phyloP scores from a whole-genome alignment of 169 alveolate genomes.

The Perkinsus chesapeaki region DNA sequence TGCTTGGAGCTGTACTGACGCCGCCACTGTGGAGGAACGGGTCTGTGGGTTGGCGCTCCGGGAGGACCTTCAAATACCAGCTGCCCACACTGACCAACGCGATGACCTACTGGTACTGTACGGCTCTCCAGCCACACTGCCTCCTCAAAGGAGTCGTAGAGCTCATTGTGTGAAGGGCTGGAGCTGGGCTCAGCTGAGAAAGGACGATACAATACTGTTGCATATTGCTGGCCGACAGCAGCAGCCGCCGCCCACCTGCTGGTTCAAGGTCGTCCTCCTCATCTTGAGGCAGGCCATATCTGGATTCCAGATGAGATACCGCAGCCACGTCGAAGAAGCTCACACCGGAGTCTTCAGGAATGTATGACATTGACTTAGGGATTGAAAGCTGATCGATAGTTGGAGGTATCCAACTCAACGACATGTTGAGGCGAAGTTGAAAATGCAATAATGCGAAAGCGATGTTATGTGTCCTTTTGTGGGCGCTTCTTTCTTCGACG shows the following conservation, averaged over 20 bases:
- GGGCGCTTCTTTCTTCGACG: background rate
- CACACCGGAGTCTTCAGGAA: slow-evolving; percentile 2
- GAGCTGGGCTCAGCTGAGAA: background rate
- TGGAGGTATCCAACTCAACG: background rate
- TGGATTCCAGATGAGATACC: background rate
- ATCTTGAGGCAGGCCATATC: background rate
- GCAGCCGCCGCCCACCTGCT: background rate
- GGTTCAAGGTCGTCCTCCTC: background rate
- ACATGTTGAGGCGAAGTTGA: background rate
- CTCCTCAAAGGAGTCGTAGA: background rate
- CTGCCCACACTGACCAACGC: background rate
- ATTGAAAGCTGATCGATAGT: background rate
- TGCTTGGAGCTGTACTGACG: background rate
- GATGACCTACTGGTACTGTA: background rate
- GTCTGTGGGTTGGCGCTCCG: background rate
- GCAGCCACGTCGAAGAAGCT: background rate
- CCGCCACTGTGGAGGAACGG: background rate
- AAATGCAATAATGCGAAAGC: background rate
- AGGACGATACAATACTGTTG: background rate
- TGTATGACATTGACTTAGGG: background rate
- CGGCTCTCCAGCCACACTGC: background rate
- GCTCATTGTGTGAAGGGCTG: background rate
- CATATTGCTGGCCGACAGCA: background rate
- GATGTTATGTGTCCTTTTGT: background rate
- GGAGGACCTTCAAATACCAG: background rate